Conservation (phyloP, 2,329 filamentous ascomycete species). For the Trichophyton schoenleinii region DNA sequence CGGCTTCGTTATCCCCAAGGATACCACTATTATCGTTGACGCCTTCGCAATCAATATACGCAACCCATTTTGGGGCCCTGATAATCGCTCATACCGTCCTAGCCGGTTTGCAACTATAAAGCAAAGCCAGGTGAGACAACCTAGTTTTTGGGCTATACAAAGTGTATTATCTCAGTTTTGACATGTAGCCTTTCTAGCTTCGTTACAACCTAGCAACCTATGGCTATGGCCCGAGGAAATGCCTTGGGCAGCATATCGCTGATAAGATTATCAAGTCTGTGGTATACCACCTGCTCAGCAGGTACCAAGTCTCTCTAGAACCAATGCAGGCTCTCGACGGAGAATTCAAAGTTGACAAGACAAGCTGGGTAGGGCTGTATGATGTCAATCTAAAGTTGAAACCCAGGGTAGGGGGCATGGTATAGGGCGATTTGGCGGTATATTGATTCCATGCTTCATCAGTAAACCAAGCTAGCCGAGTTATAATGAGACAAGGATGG, state of each 20-base stretch:
- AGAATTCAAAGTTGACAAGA: not conserved
- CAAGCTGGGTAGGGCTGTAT: not conserved
- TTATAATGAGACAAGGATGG: no score
- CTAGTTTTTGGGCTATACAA: not conserved
- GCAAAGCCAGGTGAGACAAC: not conserved
- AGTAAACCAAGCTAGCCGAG: no score
- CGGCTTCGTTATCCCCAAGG: slow-evolving; percentile 27
- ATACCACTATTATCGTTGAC: slow-evolving; percentile 34
- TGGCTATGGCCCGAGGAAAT: slow-evolving; percentile 5
- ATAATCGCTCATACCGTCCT: slow-evolving; percentile 26
- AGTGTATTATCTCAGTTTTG: not conserved
- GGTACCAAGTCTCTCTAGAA: not conserved
- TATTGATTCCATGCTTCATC: not conserved
- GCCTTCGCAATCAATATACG: slow-evolving; percentile 32
- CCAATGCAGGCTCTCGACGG: not conserved
- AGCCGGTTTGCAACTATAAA: slow-evolving; percentile 11
- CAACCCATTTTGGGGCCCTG: slow-evolving; percentile 30
- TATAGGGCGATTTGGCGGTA: not conserved
- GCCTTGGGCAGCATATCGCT: slow-evolving; percentile 1
- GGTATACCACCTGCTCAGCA: not conserved
- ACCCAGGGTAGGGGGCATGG: not conserved
- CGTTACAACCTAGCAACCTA: slow-evolving; percentile 3
- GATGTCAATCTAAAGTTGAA: not conserved
- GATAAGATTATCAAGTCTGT: not conserved
- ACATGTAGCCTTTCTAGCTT: not conserved